Base-by-base conservation (phyloP, 192 early-diverging fungal genomes). In the Gamsiella multidivaricata region DNA sequence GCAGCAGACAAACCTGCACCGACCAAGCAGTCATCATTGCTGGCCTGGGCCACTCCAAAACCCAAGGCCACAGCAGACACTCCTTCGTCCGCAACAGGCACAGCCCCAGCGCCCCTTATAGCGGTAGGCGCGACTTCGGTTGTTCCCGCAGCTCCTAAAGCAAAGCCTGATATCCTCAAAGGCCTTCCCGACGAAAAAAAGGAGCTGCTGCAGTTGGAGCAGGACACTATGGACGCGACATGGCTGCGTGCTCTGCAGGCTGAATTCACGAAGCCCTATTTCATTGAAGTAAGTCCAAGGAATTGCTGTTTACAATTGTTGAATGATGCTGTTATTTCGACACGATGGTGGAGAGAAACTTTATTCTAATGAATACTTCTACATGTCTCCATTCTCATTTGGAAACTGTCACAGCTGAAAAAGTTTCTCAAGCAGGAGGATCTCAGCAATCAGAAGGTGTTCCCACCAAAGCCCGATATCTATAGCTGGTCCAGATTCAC, bases 401-500 rank as follows among this genome's bases (percentile, higher is more conserved):
- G 18, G 7, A 9, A 12, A 37, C 39, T n/a, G 17, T 26, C 51
- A 0, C 31, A 90, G 83, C 83, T 96, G 53, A 98, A 98, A 60
- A 54, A 57, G 61, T 91, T 88, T 45, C 83, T 98, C 34, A 59
- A 76, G 23, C 37, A 61, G 20, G 91, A 98, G 60, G 71, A 82
- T 17, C 54, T 41, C 10, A 60, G 63, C 25, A 83, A 80, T 9
- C 82, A 88, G 25, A 69, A 72, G 26, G 79, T 98, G 20, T 98
- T 89, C 74, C 97, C 97, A 8, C 83, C 87, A 33, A 85, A 76
- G 29, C 49, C 67, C 4, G 87, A 95, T 39, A 88, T 96, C 39
- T 98, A 96, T 78, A 91, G 90, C 54, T 93, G 93, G 93, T 90
- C 92, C 8, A 89, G 90, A 42, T 95, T 86, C 59, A 88, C 87